Base-by-base conservation (phyloP, 2,329 filamentous ascomycete genomes). In the Tricladium varicosporioides region DNA sequence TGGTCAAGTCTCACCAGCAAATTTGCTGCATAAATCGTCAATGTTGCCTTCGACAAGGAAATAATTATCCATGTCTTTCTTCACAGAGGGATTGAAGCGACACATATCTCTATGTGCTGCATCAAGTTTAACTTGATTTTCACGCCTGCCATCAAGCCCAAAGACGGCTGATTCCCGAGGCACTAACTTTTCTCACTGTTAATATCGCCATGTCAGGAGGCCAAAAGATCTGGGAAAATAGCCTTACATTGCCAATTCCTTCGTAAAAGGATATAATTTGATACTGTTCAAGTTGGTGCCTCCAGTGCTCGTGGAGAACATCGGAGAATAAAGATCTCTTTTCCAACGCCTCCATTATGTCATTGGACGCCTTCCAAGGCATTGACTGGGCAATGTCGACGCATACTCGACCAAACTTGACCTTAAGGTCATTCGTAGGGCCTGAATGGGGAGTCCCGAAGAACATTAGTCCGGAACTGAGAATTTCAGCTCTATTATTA, bases 241-340 rank as follows among this genome's bases (percentile, higher is more conserved):
- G 22, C 7, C 47, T 31, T 49, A 49, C 47, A 49, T 49, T 22
- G 22, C 47, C 47, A 32, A 49, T 22, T 14, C 47, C 47, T 36
- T 49, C 47, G 16, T 49, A 49, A 15, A 16, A 49, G 14, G 47
- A 49, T 32, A 49, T 22, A 49, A 49, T 33, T 49, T 33, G 22
- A 22, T 49, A 49, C 31, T 16, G 16, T 36, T 49, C 47, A 49
- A 49, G 47, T 18, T 49, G 47, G 16, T 49, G 47, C 47, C 47
- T 49, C 7, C 22, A 32, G n/a, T 16, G 16, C 47, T 49, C 47
- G 13, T 22, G 14, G 14, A 49, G 47, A 49, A 49, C 22, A 15
- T 49, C 47, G 14, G 16, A 31, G 47, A 49, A 49, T 11, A 49
- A 22, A n/a, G 47, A 49, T 16, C 47, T 22, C 7, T 22, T 16